These are phyloP conservation scores for Dalbergia cultrata DNA, from an alignment of 306 rosid species.

Conservation along the genomic window DNA sequence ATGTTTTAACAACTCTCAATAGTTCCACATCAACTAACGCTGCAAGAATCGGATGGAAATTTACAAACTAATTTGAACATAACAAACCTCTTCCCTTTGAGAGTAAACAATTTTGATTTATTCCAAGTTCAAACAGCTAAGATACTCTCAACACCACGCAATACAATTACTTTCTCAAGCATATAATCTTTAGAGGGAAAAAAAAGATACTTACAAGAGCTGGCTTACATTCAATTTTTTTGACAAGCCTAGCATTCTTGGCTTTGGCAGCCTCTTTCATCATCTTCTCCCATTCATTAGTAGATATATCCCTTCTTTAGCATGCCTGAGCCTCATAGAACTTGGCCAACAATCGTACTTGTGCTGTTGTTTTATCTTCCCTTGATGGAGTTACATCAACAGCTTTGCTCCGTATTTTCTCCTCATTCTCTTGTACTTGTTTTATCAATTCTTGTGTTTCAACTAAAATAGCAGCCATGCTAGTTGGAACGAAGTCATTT, in stretches of 20 bases:
- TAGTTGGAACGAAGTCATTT: constrained; percentile 89
- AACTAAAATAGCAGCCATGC: constrained; percentile 76
- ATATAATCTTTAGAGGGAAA: constrained; percentile 9
- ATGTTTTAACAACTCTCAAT: neutral
- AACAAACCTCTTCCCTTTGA: constrained; percentile 3
- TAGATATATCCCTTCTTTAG: constrained; percentile 85
- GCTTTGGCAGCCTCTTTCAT: constrained; percentile 77
- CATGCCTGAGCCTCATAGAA: constrained; percentile 81
- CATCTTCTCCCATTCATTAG: constrained; percentile 80
- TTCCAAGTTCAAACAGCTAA: no score
- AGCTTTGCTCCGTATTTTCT: constrained; percentile 60
- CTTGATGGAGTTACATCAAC: constrained; percentile 51
- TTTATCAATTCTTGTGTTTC: constrained; percentile 82
- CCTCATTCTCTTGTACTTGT: constrained; percentile 84
- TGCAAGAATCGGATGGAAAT: neutral
- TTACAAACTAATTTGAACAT: no score
- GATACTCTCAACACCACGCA: no score
- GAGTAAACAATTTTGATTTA: constrained; percentile 2
- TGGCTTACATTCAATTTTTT: constrained; percentile 75
- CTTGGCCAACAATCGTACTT: constrained; percentile 86
- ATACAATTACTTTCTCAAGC: constrained; percentile 22
- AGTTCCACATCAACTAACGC: constrained; percentile 24
- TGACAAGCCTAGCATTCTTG: constrained; percentile 67
- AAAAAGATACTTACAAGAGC: constrained; percentile 67
- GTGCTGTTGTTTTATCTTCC: constrained; percentile 64